Percentiles rank a stretch among this genome's conserved stretches.
Conservation (phyloP, 345 rosid genomes). For the Moricandia moricandioides region DNA sequence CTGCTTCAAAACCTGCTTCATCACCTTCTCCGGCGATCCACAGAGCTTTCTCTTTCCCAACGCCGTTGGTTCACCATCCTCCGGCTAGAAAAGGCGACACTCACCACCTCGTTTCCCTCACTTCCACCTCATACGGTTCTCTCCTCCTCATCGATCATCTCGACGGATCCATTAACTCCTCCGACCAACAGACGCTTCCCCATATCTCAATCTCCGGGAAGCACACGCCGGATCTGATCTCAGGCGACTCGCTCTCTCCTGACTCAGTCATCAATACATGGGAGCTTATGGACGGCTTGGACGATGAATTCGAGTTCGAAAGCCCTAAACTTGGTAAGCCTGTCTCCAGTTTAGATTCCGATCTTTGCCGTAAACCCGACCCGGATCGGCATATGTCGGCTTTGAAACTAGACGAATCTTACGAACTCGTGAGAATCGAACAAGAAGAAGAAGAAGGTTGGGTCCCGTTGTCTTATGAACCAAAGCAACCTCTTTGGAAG, state of each 20-base stretch:
- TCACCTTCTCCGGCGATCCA: slow-evolving; percentile 32
- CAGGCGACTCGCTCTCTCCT: slow-evolving; percentile 44
- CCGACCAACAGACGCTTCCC: slow-evolving; percentile 29
- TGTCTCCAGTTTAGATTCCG: not conserved
- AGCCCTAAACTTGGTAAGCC: slow-evolving; percentile 34
- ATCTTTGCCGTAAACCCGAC: slow-evolving; percentile 24
- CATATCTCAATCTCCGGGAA: slow-evolving; percentile 30
- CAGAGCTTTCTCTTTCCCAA: slow-evolving; percentile 58
- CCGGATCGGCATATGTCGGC: slow-evolving; percentile 27
- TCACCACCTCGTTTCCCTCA: slow-evolving; percentile 83
- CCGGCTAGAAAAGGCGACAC: slow-evolving; percentile 83
- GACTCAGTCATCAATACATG: slow-evolving; percentile 91
- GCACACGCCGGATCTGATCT: slow-evolving; percentile 18
- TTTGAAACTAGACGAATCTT: slow-evolving; percentile 37
- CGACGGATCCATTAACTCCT: slow-evolving; percentile 6
- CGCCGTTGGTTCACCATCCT: slow-evolving; percentile 83
- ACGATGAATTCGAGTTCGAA: slow-evolving; percentile 44
- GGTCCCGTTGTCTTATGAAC: slow-evolving; percentile 33
- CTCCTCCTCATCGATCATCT: slow-evolving; percentile 49
- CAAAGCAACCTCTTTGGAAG: slow-evolving; percentile 59
- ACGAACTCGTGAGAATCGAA: slow-evolving; percentile 34
- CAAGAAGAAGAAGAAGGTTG: slow-evolving; percentile 29
- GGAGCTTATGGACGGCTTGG: slow-evolving; percentile 97
- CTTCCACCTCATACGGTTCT: slow-evolving; percentile 85
- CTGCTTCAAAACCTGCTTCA: slow-evolving; percentile 53